Percentiles rank a stretch among this genome's conserved stretches.
Conservation (phyloP, 345 rosid species). For the Heritiera fomes region DNA sequence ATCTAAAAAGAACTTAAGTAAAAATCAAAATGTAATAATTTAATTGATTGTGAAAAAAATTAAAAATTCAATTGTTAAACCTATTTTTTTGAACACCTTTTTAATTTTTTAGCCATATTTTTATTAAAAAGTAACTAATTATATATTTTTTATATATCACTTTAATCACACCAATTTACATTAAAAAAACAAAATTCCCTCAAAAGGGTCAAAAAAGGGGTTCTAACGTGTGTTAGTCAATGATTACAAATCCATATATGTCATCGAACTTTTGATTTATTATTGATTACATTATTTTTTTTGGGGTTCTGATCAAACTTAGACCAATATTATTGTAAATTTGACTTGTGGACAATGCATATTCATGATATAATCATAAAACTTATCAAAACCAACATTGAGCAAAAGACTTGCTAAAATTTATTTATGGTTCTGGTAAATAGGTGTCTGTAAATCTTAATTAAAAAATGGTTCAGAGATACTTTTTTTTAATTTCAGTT, state of each 20-base stretch:
- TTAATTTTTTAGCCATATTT: too few relatives aligned
- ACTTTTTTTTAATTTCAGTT: too few relatives aligned
- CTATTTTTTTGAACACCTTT: too few relatives aligned
- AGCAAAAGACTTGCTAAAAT: not conserved
- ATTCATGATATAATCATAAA: slow-evolving; percentile 22
- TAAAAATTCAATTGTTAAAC: too few relatives aligned
- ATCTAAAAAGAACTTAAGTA: too few relatives aligned
- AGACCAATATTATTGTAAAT: not conserved
- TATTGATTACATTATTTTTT: not conserved
- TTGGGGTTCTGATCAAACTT: not conserved
- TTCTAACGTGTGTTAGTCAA: not conserved
- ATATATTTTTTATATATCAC: too few relatives aligned
- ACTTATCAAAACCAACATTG: not conserved
- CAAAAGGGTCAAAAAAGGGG: slow-evolving; percentile 14
- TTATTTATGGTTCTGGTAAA: too few relatives aligned
- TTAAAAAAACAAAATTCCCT: not conserved
- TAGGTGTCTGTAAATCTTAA: not conserved
- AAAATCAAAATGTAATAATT: too few relatives aligned
- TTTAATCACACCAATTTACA: too few relatives aligned
- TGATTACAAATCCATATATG: not conserved
- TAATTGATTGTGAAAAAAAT: too few relatives aligned
- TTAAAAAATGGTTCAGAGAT: too few relatives aligned
- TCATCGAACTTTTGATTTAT: not conserved
- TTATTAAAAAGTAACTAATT: too few relatives aligned
- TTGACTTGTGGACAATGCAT: not conserved